A percentile compares a stretch with the other conserved stretches of the same genome.
Conservation (phyloP, 2,329 filamentous ascomycete species). For the Fusarium stilboides region DNA sequence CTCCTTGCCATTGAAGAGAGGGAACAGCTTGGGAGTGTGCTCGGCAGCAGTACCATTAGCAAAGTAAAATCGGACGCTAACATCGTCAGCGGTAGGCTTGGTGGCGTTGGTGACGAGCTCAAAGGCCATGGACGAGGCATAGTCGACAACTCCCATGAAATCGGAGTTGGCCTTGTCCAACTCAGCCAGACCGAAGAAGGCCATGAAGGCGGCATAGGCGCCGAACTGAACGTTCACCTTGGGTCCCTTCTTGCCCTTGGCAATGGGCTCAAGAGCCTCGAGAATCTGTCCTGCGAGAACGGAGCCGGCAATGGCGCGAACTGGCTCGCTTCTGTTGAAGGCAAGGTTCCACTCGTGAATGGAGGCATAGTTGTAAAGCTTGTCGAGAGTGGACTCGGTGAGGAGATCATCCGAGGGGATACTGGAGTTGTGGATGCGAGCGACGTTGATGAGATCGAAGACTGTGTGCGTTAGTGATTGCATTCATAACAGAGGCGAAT, state of each 20-base stretch:
- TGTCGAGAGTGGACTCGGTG: conserved; percentile 69
- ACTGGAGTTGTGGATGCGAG: conserved; percentile 71
- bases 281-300: conserved; percentile 71
- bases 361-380: conserved; percentile 82
- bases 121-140: conserved; percentile 85
- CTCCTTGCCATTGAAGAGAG: conserved; percentile 72
- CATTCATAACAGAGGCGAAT: conserved; percentile 63
- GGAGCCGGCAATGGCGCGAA: conserved; percentile 71
- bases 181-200: conserved; percentile 73
- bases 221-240: conserved; percentile 71
- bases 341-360: conserved; percentile 86
- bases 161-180: conserved; percentile 67
- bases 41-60: conserved; percentile 69
- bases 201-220: conserved; percentile 73
- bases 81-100: conserved; percentile 61
- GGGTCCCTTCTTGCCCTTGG: conserved; percentile 57
- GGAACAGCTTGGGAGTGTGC: conserved; percentile 67
- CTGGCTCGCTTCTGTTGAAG: conserved; percentile 81
- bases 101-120: conserved; percentile 75
- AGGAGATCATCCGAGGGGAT: conserved; percentile 74
- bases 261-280: conserved; percentile 66
- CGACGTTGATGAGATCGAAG: conserved; percentile 73
- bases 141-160: conserved; percentile 86
- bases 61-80: conserved; percentile 74
- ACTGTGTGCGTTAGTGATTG: conserved; percentile 56